These are phyloP conservation scores for Taiozyma onychis DNA, from an alignment of 1,139 yeast species.

Conservation along the genomic window DNA sequence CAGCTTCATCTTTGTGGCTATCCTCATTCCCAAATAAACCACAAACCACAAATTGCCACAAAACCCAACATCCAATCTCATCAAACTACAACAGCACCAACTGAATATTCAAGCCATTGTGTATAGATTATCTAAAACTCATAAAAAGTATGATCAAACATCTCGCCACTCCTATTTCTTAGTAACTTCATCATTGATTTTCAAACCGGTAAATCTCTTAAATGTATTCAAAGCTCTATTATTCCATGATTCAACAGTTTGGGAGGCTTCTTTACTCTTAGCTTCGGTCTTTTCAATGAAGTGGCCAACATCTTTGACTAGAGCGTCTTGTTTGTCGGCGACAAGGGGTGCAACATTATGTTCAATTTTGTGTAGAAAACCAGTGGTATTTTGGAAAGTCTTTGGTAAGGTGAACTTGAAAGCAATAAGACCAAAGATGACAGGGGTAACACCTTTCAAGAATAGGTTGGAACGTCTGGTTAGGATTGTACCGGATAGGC, in stretches of 20 bases:
- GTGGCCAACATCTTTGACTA: conserved; percentile 39
- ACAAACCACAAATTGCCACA: not conserved
- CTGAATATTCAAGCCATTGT: not conserved
- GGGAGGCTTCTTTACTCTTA: conserved; percentile 30
- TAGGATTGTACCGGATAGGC: conserved; percentile 72
- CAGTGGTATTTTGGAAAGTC: conserved; percentile 63
- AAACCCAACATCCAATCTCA: not conserved
- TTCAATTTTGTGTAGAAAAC: conserved; percentile 63
- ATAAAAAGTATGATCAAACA: not conserved
- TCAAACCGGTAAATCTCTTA: conserved; percentile 63
- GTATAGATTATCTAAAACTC: not conserved
- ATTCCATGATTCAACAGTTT: conserved; percentile 34
- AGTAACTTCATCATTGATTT: conserved; percentile 58
- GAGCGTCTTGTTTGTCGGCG: conserved; percentile 58
- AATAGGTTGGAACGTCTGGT: conserved; percentile 67
- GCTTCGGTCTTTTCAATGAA: conserved; percentile 35
- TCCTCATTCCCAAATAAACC: not conserved
- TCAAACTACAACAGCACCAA: not conserved
- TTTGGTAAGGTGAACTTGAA: conserved; percentile 74
- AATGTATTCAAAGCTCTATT: conserved; percentile 41
- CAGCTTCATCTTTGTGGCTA: not conserved
- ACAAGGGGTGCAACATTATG: conserved; percentile 56
- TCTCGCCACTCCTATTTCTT: conserved; percentile 23
- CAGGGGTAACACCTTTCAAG: conserved; percentile 56
- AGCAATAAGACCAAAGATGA: conserved; percentile 60